These are phyloP conservation scores for Sodiomyces alkalinus DNA, from an alignment of 2,329 filamentous ascomycete species.

Conservation along the genomic window DNA sequence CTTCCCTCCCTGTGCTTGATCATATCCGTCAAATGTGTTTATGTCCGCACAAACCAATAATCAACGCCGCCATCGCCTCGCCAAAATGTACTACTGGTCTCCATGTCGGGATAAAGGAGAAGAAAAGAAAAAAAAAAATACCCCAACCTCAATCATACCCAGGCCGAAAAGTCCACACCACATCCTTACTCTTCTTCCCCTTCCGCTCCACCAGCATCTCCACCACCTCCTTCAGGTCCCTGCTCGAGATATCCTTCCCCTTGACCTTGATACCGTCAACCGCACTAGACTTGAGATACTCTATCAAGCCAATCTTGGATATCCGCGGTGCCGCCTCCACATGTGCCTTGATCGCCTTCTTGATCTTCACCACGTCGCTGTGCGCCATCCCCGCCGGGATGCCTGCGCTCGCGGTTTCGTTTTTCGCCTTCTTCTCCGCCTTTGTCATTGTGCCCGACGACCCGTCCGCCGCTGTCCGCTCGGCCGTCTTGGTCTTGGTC, in stretches of 20 bases:
- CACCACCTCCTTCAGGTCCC: slow-evolving; percentile 7
- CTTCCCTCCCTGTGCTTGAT: too few relatives aligned
- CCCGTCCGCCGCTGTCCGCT: neutral
- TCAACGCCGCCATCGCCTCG: too few relatives aligned
- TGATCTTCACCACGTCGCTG: slow-evolving; percentile 20
- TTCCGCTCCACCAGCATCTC: slow-evolving; percentile 1
- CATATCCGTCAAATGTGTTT: too few relatives aligned
- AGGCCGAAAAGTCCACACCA: slow-evolving; percentile 1
- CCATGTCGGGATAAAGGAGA: too few relatives aligned
- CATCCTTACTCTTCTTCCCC: slow-evolving; percentile 1
- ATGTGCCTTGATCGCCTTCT: slow-evolving; percentile 24
- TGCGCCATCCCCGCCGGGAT: slow-evolving; percentile 18
- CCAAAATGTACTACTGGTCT: too few relatives aligned
- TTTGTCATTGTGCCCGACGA: slow-evolving; percentile 1
- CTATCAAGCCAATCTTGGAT: slow-evolving; percentile 7
- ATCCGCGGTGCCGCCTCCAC: slow-evolving; percentile 10
- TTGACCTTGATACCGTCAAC: slow-evolving; percentile 7
- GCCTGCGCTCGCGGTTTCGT: slow-evolving; percentile 6
- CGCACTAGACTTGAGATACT: slow-evolving; percentile 5
- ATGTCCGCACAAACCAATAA: too few relatives aligned
- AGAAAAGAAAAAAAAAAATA: too few relatives aligned
- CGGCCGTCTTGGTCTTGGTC: slow-evolving; percentile 1
- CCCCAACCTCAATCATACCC: too few relatives aligned
- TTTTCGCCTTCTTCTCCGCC: slow-evolving; percentile 7
- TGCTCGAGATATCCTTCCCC: slow-evolving; percentile 6